A percentile compares a stretch with the other conserved stretches of the same genome.
Conservation (phyloP, 164 flowering plant species). For the Macadamia tetraphylla region DNA sequence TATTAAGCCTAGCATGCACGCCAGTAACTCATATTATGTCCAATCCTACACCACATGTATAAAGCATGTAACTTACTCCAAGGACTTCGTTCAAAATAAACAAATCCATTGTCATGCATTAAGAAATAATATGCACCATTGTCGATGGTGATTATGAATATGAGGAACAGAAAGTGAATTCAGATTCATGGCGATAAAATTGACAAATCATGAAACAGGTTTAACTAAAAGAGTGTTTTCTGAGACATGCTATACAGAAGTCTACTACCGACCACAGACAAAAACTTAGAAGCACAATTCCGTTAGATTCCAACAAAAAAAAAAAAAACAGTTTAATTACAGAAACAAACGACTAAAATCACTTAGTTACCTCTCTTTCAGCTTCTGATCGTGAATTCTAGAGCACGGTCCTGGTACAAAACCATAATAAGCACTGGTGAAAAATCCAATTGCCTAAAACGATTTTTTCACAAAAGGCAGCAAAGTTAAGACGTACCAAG, state of each 20-base stretch:
- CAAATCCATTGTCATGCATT: neutral
- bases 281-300: constrained; percentile 1
- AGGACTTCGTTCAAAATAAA: constrained; percentile 1
- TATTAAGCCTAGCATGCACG: constrained; percentile 37
- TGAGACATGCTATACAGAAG: neutral
- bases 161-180: neutral
- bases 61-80: constrained; percentile 28
- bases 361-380: constrained; percentile 81
- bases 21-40: constrained; percentile 43
- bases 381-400: constrained; percentile 80
- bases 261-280: neutral
- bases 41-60: constrained; percentile 49
- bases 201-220: constrained; percentile 1
- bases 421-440: neutral
- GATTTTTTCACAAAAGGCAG: neutral
- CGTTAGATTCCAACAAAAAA: neutral
- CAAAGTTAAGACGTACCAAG: constrained; percentile 48
- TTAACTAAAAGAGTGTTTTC: neutral
- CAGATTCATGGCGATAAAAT: neutral
- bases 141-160: neutral
- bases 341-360: neutral
- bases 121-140: neutral
- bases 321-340: neutral
- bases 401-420: constrained; percentile 72
- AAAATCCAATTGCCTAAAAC: neutral